Evolutionary conservation across 2,329 filamentous ascomycete genomes (phyloP), one percentile per base, ranked within the genome.

Genomic region (Beauveria australis): DNA sequence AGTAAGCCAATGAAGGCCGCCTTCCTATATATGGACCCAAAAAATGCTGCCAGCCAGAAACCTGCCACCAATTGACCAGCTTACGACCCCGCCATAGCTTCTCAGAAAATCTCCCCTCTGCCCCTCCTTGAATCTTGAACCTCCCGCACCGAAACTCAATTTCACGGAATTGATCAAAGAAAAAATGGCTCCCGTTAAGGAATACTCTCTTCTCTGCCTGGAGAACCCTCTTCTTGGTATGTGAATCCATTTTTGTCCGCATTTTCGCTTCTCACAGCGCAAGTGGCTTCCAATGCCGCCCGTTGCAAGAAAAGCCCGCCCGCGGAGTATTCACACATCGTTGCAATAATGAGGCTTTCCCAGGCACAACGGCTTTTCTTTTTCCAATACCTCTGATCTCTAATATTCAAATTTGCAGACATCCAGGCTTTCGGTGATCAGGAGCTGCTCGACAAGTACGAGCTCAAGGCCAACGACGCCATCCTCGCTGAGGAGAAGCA

Each of bases 171-270:
- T 49, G 28, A 67, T 65, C 64, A 64, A 22, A 24, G 70, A 70
- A 79, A 79, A 71, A 66, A 96, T 96, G 91, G 82, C 89, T 72
- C 75, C 87, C 68, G 73, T 76, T 69, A 89, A 92, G 78, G 88
- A 92, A 77, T 97, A 89, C 80, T 82, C 90, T 76, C 89, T 99
- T 71, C 83, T 97, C 72, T 94, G 89, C 78, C 79, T 99, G 71
- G 94, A 97, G 88, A 99, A 99, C 78, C 94, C 94, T 75, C 87
- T 99, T 70, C 89, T 99, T 70, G 93, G 89, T 92, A 79, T 68
- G 82, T 77, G 14, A 19, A 6, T 51, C 22, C 18, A 28, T 30
- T 55, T 59, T 14, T 26, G 33, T 30, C 22, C 2, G 22, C 10
- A n/a, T 14, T 40, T 59, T 43, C 54, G 60, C 59, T 66, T 43